These are phyloP conservation scores for Adansonia madagascariensis DNA, from an alignment of 441 rosid species.

Conservation along the genomic window DNA sequence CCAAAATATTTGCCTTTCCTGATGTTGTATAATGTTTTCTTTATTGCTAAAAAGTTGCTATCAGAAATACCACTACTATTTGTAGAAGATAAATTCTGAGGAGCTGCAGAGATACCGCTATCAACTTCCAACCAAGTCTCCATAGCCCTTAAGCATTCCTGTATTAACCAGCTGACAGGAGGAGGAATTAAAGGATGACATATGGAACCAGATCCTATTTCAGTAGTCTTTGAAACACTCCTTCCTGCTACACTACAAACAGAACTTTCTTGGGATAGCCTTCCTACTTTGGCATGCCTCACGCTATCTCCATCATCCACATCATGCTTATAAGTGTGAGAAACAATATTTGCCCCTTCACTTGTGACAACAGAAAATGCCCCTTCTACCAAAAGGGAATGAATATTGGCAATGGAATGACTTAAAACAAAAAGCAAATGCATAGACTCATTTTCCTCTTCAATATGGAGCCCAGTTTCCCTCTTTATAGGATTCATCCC, in stretches of 20 bases:
- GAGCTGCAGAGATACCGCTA: slow-evolving; percentile 50
- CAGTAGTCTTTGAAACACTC: slow-evolving; percentile 46
- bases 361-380: slow-evolving; percentile 43
- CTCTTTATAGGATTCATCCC: slow-evolving; percentile 89
- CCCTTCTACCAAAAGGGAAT: slow-evolving; percentile 79
- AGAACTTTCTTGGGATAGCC: slow-evolving; percentile 76
- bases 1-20: slow-evolving; percentile 60
- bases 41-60: slow-evolving; percentile 58
- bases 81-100: slow-evolving; percentile 41
- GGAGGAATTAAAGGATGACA: slow-evolving; percentile 53
- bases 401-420: slow-evolving; percentile 68
- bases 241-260: slow-evolving; percentile 60
- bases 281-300: slow-evolving; percentile 89
- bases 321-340: slow-evolving; percentile 38
- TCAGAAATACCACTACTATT: slow-evolving; percentile 42
- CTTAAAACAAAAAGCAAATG: slow-evolving; percentile 69
- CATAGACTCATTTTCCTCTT: slow-evolving; percentile 71
- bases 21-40: slow-evolving; percentile 56
- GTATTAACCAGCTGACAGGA: slow-evolving; percentile 60
- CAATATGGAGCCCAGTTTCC: slow-evolving; percentile 77
- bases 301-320: slow-evolving; percentile 57
- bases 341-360: slow-evolving; percentile 46
- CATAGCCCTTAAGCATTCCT: slow-evolving; percentile 77
- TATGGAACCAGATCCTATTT: slow-evolving; percentile 42
- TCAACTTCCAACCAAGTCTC: slow-evolving; percentile 73